These are phyloP conservation scores for Scenedesmus sp. DNA, from an alignment of 163 green algal species.

Conservation along the genomic window DNA sequence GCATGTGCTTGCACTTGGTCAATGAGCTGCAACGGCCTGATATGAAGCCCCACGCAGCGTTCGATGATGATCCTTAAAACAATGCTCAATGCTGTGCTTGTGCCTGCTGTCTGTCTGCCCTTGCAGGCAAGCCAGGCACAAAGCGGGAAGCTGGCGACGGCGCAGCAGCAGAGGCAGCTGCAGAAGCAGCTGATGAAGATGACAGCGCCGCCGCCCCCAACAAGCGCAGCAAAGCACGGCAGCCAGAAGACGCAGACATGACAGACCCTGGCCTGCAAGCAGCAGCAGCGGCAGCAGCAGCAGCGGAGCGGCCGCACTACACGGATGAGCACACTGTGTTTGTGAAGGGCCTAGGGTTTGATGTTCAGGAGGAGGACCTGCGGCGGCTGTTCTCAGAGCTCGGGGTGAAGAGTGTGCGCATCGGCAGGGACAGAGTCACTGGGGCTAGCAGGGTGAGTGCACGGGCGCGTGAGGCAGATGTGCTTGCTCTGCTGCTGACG, in stretches of 20 bases:
- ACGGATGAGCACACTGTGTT: constrained; percentile 71
- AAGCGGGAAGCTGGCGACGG: constrained; percentile 37
- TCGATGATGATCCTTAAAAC: too few species aligned
- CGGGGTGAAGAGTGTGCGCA: constrained; percentile 64
- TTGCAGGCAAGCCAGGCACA: constrained; percentile 34
- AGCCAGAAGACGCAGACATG: constrained; percentile 21
- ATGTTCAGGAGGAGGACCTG: constrained; percentile 68
- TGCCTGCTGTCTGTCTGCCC: not conserved
- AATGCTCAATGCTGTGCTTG: not conserved
- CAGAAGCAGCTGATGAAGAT: constrained; percentile 44
- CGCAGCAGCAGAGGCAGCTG: not conserved
- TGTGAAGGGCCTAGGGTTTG: constrained; percentile 64
- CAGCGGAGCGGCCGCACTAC: constrained; percentile 18
- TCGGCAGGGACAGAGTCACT: constrained; percentile 65
- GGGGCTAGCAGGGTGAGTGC: constrained; percentile 38
- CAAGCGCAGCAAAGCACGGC: constrained; percentile 38
- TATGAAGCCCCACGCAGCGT: too few species aligned
- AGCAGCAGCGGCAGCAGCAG: constrained; percentile 18
- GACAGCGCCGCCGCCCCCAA: constrained; percentile 25
- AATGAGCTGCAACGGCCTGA: too few species aligned
- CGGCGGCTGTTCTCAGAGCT: constrained; percentile 67
- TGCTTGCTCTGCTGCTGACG: not conserved
- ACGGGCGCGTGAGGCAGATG: not conserved
- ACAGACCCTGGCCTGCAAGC: constrained; percentile 40
- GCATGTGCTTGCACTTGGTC: too few species aligned